Percentiles rank a stretch among this genome's conserved stretches.
These are phyloP conservation scores for Sequoia sempervirens DNA, from an alignment of 75 land plant genomes.

Conservation along the genomic window DNA sequence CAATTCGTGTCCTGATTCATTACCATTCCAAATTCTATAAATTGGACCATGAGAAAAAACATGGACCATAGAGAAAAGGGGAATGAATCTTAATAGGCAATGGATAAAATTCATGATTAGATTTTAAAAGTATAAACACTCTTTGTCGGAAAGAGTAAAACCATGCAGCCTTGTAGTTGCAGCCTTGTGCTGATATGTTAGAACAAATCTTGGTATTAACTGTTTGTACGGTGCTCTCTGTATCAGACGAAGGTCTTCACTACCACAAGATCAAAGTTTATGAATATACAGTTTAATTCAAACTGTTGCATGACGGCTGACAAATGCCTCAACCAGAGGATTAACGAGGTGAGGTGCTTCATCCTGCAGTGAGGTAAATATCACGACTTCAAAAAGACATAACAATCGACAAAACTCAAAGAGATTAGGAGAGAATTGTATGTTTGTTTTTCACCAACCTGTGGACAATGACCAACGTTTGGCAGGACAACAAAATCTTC, in stretches of 20 bases:
- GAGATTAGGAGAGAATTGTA: neutral
- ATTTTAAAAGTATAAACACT: neutral
- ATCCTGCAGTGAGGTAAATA: constrained; percentile 53
- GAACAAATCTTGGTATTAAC: neutral
- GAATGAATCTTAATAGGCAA: neutral
- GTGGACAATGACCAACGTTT: constrained; percentile 98
- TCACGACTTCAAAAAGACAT: neutral
- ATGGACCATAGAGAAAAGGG: neutral
- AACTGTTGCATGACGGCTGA: constrained; percentile 29
- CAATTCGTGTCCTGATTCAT: neutral
- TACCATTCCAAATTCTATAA: neutral
- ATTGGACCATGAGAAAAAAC: neutral
- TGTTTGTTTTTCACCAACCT: constrained; percentile 39
- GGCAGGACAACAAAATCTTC: constrained; percentile 93
- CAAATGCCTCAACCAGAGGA: constrained; percentile 76
- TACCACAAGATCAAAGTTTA: neutral
- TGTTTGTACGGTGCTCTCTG: neutral
- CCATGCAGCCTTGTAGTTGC: neutral
- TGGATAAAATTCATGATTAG: neutral
- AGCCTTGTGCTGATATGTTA: neutral
- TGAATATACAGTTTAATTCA: neutral
- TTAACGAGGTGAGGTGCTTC: constrained; percentile 97
- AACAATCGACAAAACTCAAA: neutral
- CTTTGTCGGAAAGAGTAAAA: neutral
- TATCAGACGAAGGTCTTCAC: neutral